Percentiles rank a stretch among this genome's conserved stretches.
These are phyloP conservation scores for Helianthus tuberosus DNA, from an alignment of 129 eudicot genomes.

Conservation along the genomic window DNA sequence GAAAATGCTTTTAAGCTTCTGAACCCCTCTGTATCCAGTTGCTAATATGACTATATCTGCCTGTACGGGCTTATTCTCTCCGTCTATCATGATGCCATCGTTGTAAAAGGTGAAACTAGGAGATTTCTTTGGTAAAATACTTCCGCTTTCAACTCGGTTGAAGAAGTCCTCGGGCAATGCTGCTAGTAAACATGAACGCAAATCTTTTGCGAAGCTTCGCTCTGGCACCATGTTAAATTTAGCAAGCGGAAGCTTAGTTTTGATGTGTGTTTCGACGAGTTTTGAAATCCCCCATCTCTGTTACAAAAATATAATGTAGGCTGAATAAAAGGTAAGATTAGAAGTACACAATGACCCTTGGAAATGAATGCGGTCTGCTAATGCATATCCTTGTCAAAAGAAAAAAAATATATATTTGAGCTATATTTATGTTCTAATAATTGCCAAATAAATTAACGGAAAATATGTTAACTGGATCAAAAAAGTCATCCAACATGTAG, in stretches of 20 bases:
- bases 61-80: slow-evolving; percentile 27
- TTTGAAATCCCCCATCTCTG: slow-evolving; percentile 75
- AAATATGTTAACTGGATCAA: too few species aligned
- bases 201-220: slow-evolving; percentile 46
- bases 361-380: too few species aligned
- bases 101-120: slow-evolving; percentile 40
- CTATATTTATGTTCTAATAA: too few species aligned
- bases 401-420: too few species aligned
- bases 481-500: too few species aligned
- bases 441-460: too few species aligned
- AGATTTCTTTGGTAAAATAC: slow-evolving; percentile 48
- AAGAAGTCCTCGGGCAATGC: slow-evolving; percentile 47
- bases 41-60: slow-evolving; percentile 66
- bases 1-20: slow-evolving; percentile 62
- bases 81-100: slow-evolving; percentile 59
- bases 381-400: too few species aligned
- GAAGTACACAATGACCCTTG: too few species aligned
- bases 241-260: slow-evolving; percentile 41
- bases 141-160: slow-evolving; percentile 52
- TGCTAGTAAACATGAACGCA: slow-evolving; percentile 43
- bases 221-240: slow-evolving; percentile 58
- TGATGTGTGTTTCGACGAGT: slow-evolving; percentile 53
- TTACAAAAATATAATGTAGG: not conserved
- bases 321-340: too few species aligned
- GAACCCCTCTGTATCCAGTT: slow-evolving; percentile 67